Evolutionary conservation across 805 yeast species (phyloP), one percentile per base, ranked within the genome.

Genomic region (Wickerhamiella brachini): DNA sequence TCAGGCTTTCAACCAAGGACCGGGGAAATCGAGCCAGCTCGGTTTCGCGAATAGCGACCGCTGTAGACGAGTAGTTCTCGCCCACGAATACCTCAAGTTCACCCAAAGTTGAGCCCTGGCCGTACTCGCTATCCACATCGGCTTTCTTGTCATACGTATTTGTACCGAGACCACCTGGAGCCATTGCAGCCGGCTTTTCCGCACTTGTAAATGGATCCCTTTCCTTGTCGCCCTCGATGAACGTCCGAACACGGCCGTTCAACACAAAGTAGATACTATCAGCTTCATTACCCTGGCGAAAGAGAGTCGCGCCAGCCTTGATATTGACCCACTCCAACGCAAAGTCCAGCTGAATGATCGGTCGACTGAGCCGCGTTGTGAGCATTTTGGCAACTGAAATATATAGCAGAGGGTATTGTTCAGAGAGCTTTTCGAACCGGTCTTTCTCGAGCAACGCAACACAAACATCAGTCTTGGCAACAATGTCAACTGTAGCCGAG

Each of bases 251-350:
- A 49, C 97, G 75, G 5, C 97, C 97, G 66, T 87, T 89, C 24
- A 90, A 66, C 0, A 90, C 93, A 44, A 89, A 79, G 61, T 87
- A 90, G 39, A 90, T 85, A 20, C 96, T 95, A 63, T 87, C 89
- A 0, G 97, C 95, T 18, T 76, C 75, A 49, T 86, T 93, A 1
- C 87, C 94, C 63, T 90, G 93, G 2, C 79, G 74, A 59, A 84
- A 87, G 20, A 93, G 65, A 0, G 81, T 74, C 48, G 82, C 81
- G 0, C 97, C 95, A 1, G 97, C 90, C n/a, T 80, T 80, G 12
- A 85, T 72, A 53, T 87, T 95, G 42, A 89, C 79, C 97, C 97
- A 90, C 65, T 93, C 98, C 49, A 93, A 69, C 0, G 97, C 95
- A 65, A 85, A 86, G 62, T 90, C 97, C 43, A 93, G 77, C 51